These are phyloP conservation scores for Aspergillus sp. DNA, from an alignment of 2,329 filamentous ascomycete species.

Conservation along the genomic window DNA sequence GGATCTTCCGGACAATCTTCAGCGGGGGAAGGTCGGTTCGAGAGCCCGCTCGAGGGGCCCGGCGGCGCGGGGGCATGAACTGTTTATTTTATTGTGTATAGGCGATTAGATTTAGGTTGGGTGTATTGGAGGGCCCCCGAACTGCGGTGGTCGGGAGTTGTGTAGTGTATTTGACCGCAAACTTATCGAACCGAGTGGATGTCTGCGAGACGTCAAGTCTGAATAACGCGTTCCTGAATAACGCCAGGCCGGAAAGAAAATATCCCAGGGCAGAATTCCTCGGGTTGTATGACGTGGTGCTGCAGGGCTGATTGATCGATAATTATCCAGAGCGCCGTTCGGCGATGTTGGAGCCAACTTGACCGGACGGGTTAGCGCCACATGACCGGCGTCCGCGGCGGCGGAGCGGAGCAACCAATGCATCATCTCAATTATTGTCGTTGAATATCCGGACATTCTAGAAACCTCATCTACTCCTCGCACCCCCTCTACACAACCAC, in stretches of 20 bases:
- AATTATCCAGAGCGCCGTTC: background rate
- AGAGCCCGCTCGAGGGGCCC: slow-evolving; percentile 65
- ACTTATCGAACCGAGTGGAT: background rate
- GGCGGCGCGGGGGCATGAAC: slow-evolving; percentile 52
- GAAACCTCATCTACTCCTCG: background rate
- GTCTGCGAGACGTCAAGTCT: background rate
- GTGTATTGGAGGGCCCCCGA: background rate
- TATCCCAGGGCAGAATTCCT: background rate
- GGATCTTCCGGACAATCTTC: slow-evolving; percentile 67
- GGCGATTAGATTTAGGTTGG: background rate
- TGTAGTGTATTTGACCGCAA: background rate
- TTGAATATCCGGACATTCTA: background rate
- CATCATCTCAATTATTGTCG: background rate
- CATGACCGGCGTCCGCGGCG: slow-evolving; percentile 17
- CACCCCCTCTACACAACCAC: background rate
- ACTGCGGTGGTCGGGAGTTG: background rate
- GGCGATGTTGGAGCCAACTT: slow-evolving; percentile 6
- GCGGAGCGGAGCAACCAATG: slow-evolving; percentile 13
- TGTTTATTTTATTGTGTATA: slow-evolving; percentile 12
- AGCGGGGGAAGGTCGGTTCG: slow-evolving; percentile 67
- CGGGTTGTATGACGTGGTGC: background rate
- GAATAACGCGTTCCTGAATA: background rate
- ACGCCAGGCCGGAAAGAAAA: background rate
- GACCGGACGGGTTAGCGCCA: slow-evolving; percentile 19
- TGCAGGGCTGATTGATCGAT: background rate